Percentiles rank a stretch among this genome's conserved stretches.
phyloP scores from a whole-genome alignment of 1,284 basidiomycete species.

The Ustilago nuda region DNA sequence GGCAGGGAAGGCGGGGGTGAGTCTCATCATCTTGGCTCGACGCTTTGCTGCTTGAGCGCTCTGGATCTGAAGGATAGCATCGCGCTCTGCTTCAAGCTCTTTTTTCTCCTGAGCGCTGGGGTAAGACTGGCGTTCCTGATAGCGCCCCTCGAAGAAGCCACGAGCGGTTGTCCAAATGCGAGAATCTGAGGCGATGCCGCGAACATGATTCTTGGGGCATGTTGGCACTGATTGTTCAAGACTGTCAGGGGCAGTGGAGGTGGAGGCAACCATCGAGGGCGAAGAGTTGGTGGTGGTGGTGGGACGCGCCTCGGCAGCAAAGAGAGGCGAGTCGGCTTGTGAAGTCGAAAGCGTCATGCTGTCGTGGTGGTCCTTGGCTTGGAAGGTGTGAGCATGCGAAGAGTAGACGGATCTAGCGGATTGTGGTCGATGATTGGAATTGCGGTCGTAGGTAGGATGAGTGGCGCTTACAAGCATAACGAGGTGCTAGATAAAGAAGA shows the following conservation, averaged over 20 bases:
- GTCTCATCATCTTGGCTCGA: slow-evolving; percentile 55
- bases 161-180: slow-evolving; percentile 39
- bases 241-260: slow-evolving; percentile 15
- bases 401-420: slow-evolving; percentile 9
- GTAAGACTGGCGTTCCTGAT: slow-evolving; percentile 38
- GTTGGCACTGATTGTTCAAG: slow-evolving; percentile 32
- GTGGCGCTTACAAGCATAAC: slow-evolving; percentile 44
- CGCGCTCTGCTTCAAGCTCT: slow-evolving; percentile 39
- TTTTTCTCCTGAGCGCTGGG: slow-evolving; percentile 32
- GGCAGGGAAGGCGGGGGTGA: slow-evolving; percentile 53
- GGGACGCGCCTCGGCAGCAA: slow-evolving; percentile 22
- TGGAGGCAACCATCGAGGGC: neutral
- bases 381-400: slow-evolving; percentile 6
- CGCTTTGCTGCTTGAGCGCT: slow-evolving; percentile 52
- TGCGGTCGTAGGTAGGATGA: slow-evolving; percentile 24
- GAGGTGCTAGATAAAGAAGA: slow-evolving; percentile 17
- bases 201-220: slow-evolving; percentile 50
- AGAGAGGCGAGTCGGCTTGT: slow-evolving; percentile 25
- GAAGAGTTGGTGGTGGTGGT: slow-evolving; percentile 3
- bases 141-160: slow-evolving; percentile 37
- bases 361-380: slow-evolving; percentile 12
- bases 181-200: slow-evolving; percentile 45
- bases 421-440: slow-evolving; percentile 23
- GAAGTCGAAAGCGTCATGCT: slow-evolving; percentile 38
- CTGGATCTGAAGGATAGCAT: slow-evolving; percentile 45